A percentile compares a stretch with the other conserved stretches of the same genome.
phyloP scores from a whole-genome alignment of 176 grass and related monocot genomes.

The Miscanthus lutarioriparius region DNA sequence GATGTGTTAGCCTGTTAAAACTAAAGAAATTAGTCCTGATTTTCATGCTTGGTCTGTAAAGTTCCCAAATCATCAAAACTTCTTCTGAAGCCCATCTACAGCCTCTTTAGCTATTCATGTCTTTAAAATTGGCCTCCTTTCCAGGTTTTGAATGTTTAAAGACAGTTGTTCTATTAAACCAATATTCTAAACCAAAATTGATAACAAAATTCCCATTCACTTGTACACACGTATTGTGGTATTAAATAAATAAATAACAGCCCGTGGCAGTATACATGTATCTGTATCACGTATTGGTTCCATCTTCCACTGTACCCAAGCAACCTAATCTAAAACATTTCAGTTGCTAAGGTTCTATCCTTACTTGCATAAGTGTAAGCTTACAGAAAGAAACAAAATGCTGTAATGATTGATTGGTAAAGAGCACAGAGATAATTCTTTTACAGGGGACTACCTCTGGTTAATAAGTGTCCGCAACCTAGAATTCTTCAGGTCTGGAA shows the following conservation, averaged over 20 bases:
- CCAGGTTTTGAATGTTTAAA: not conserved
- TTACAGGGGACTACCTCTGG: slow-evolving; percentile 67
- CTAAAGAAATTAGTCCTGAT: too few species aligned
- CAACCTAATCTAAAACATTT: not conserved
- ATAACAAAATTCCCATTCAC: not conserved
- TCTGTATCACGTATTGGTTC: not conserved
- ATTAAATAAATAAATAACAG: not conserved
- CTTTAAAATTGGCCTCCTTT: not conserved
- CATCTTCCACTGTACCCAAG: not conserved
- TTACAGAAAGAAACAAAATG: slow-evolving; percentile 27
- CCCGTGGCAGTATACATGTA: too few species aligned
- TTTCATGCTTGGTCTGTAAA: too few species aligned
- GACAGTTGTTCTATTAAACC: not conserved
- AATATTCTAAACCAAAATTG: not conserved
- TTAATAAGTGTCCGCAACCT: slow-evolving; percentile 92
- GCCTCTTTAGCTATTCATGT: not conserved
- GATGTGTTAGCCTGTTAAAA: too few species aligned
- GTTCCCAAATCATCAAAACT: too few species aligned
- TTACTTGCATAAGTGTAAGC: not conserved
- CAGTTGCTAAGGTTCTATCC: not conserved
- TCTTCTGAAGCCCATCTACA: too few species aligned
- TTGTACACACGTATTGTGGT: not conserved
- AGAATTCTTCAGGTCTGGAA: slow-evolving; percentile 87
- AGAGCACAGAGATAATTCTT: not conserved
- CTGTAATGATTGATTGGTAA: not conserved